Percentiles rank a stretch among this genome's conserved stretches.
phyloP scores from a whole-genome alignment of 345 rosid genomes.

The Lumnitzera racemosa region DNA sequence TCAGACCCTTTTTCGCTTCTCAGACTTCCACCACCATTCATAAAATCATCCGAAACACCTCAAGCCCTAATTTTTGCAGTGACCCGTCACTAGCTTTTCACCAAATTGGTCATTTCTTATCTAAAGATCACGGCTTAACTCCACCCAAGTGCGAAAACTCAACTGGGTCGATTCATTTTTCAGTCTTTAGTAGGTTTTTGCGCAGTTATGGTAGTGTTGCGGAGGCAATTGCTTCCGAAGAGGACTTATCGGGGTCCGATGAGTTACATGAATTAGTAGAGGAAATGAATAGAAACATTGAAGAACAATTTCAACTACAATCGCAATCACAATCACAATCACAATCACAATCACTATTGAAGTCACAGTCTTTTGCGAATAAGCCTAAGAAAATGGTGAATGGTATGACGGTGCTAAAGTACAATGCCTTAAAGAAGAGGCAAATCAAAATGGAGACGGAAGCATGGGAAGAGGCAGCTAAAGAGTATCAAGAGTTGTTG shows the following conservation, averaged over 20 bases:
- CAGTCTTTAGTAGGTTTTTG: slow-evolving; percentile 2
- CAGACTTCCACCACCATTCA: background rate
- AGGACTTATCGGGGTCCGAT: slow-evolving; percentile 64
- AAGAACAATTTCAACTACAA: slow-evolving; percentile 6
- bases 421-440: slow-evolving; percentile 41
- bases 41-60: slow-evolving; percentile 9
- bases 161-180: slow-evolving; percentile 3
- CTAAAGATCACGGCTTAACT: too few relatives aligned
- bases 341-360: background rate
- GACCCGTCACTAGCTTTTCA: slow-evolving; percentile 10
- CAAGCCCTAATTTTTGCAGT: slow-evolving; percentile 4
- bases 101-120: slow-evolving; percentile 5
- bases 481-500: slow-evolving; percentile 78
- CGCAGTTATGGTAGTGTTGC: slow-evolving; percentile 52
- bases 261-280: slow-evolving; percentile 50
- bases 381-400: slow-evolving; percentile 44
- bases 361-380: slow-evolving; percentile 15
- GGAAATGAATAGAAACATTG: slow-evolving; percentile 33
- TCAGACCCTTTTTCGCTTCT: slow-evolving; percentile 3
- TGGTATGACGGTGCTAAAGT: slow-evolving; percentile 55
- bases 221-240: slow-evolving; percentile 56
- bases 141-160: too few relatives aligned
- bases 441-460: slow-evolving; percentile 86
- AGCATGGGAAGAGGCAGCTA: slow-evolving; percentile 87
- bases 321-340: background rate